Base-by-base conservation (phyloP, 495 filamentous ascomycete genomes). In the Penicillium daleae region DNA sequence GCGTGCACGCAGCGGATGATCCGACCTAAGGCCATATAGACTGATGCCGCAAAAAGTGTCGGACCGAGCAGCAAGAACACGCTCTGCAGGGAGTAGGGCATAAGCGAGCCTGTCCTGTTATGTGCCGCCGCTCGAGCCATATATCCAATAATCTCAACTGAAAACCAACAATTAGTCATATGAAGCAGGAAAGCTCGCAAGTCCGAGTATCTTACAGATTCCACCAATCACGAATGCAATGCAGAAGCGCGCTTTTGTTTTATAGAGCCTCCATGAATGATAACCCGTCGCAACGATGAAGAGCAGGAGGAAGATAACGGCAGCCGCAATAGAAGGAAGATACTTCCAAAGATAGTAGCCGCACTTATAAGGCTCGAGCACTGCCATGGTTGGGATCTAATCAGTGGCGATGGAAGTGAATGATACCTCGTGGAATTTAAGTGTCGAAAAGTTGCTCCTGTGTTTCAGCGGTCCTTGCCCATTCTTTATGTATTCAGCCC, bases 21-120 rank as follows among this genome's bases (percentile, higher is more conserved):
- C 2, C 82, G 76, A 0, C 74, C 82, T 7, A 84, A 76, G 13
- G 78, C 70, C 81, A 85, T 85, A 66, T 85, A 85, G 31, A 85
- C 77, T 0, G 81, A 78, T 3, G 83, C 83, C 0, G 83, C 81
- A 54, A 77, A 79, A 21, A 82, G 68, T 2, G 76, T 76, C 10
- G 64, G 65, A 7, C 65, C 68, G 33, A 76, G 57, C n/a, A 70
- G 63, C 29, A 76, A 54, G 56, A 78, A 68, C n/a, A 77, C 52
- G 21, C 63, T 64, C 44, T 76, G 69, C 22, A 78, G 62, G 26
- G 67, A 53, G 57, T 71, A 73, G 0, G 55, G 63, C 27, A 63
- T 62, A 26, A 78, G 50, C 6, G 54, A 35, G 29, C 54, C 68
- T 15, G 46, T 77, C 19, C 58, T 50, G 21, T 52, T 44, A 21